phyloP scores from a whole-genome alignment of 2,329 filamentous ascomycete genomes.

The Didymella segeticola region DNA sequence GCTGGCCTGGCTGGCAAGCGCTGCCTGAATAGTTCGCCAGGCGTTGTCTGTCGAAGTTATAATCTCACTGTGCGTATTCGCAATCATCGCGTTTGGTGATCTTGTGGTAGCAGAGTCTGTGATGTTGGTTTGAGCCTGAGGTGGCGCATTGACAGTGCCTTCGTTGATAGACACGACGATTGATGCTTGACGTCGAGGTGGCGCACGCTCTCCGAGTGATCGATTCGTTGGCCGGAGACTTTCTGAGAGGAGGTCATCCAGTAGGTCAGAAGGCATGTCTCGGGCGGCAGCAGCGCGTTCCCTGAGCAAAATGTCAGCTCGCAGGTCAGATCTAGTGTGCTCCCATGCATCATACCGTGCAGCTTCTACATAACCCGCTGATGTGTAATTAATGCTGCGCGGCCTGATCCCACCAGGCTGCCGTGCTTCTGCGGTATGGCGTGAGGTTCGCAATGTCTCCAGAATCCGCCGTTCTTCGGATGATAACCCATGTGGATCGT shows the following conservation, averaged over 20 bases:
- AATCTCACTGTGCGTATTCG: conserved; percentile 42
- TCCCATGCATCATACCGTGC: conserved; percentile 31
- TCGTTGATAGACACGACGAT: conserved; percentile 47
- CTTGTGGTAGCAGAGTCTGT: conserved; percentile 39
- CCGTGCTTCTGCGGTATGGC: conserved; percentile 52
- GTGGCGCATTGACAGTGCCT: conserved; percentile 31
- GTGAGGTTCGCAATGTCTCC: conserved; percentile 53
- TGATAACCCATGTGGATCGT: conserved; percentile 56
- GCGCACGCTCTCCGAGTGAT: conserved; percentile 27
- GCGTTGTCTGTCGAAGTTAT: conserved; percentile 50
- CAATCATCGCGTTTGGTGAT: conserved; percentile 40
- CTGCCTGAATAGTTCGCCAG: conserved; percentile 58
- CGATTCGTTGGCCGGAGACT: conserved; percentile 31
- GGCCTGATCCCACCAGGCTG: conserved; percentile 46
- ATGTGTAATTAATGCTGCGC: conserved; percentile 54
- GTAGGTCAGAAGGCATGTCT: conserved; percentile 16
- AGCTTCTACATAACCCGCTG: conserved; percentile 27
- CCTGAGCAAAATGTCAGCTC: conserved; percentile 21
- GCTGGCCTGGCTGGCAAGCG: conserved; percentile 48
- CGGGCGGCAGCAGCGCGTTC: conserved; percentile 25
- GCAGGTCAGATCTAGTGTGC: neutral
- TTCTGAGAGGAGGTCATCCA: conserved; percentile 26
- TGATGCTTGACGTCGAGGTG: conserved; percentile 50
- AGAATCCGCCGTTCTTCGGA: conserved; percentile 55
- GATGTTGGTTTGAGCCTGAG: conserved; percentile 32